Evolutionary conservation across 805 yeast species (phyloP).

Genomic region (Ogataea pilisensis): DNA sequence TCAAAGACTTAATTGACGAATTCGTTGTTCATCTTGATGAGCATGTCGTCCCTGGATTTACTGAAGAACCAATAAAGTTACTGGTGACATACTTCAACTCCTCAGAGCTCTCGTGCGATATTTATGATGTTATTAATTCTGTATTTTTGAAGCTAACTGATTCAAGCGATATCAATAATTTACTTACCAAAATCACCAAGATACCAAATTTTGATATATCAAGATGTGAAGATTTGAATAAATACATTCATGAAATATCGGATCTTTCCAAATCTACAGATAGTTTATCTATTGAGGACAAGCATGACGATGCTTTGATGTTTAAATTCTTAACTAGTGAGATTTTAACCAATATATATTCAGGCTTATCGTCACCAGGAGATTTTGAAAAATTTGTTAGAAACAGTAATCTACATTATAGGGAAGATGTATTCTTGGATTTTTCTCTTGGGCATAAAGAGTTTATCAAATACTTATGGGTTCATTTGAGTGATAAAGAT

Average conservation of each 20-base stretch:
- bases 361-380: slow-evolving; percentile 18
- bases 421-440: slow-evolving; percentile 15
- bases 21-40: slow-evolving; percentile 31
- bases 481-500: neutral
- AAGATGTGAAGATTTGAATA: slow-evolving; percentile 19
- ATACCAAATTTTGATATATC: slow-evolving; percentile 19
- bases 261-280: slow-evolving; percentile 2
- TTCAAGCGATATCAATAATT: slow-evolving; percentile 12
- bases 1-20: slow-evolving; percentile 25
- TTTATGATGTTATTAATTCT: slow-evolving; percentile 34
- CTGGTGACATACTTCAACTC: slow-evolving; percentile 28
- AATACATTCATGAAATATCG: slow-evolving; percentile 18
- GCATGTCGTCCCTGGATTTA: slow-evolving; percentile 28
- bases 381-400: slow-evolving; percentile 17
- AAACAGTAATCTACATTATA: slow-evolving; percentile 21
- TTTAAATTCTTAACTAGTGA: slow-evolving; percentile 33
- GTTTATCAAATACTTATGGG: slow-evolving; percentile 19
- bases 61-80: slow-evolving; percentile 31
- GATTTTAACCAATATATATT: slow-evolving; percentile 33
- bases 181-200: slow-evolving; percentile 7
- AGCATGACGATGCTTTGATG: slow-evolving; percentile 11
- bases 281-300: slow-evolving; percentile 7
- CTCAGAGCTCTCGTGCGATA: slow-evolving; percentile 19
- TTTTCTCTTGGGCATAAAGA: slow-evolving; percentile 11
- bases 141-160: slow-evolving; percentile 28